These are phyloP conservation scores for Cyberlindnera mycetangii DNA, from an alignment of 805 yeast species.

Conservation along the genomic window DNA sequence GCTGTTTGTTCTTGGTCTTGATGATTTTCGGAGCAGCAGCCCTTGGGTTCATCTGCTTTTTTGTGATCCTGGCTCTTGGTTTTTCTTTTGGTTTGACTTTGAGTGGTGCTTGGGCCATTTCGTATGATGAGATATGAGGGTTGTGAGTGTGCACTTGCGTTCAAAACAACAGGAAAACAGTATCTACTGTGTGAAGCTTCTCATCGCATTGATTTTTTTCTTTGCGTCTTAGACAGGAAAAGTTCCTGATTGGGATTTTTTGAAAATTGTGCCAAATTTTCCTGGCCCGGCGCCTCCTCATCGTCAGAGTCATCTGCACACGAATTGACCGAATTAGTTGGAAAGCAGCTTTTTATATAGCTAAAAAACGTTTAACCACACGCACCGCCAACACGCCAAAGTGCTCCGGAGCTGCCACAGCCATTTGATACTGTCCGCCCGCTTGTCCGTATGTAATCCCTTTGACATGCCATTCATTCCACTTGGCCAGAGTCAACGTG, in stretches of 20 bases:
- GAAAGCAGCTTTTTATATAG: not conserved
- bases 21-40: conserved; percentile 72
- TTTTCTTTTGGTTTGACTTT: conserved; percentile 44
- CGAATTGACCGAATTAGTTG: conserved; percentile 6
- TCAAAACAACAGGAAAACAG: not conserved
- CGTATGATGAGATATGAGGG: conserved; percentile 2
- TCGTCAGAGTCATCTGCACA: conserved; percentile 11
- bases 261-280: not conserved
- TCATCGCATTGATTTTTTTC: conserved; percentile 4
- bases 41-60: conserved; percentile 60
- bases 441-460: conserved; percentile 1
- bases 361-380: not conserved
- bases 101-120: conserved; percentile 75
- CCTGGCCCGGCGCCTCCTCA: not conserved
- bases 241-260: conserved; percentile 6
- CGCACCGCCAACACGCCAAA: not conserved
- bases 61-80: conserved; percentile 44
- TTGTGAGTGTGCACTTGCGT: not conserved
- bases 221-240: not conserved
- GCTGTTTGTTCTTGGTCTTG: conserved; percentile 61
- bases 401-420: conserved; percentile 13
- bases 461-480: not conserved
- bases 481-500: conserved; percentile 5
- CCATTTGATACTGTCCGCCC: conserved; percentile 4
- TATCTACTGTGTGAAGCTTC: not conserved